phyloP scores from a whole-genome alignment of 495 filamentous ascomycete genomes.

The Ascobolus immersus region DNA sequence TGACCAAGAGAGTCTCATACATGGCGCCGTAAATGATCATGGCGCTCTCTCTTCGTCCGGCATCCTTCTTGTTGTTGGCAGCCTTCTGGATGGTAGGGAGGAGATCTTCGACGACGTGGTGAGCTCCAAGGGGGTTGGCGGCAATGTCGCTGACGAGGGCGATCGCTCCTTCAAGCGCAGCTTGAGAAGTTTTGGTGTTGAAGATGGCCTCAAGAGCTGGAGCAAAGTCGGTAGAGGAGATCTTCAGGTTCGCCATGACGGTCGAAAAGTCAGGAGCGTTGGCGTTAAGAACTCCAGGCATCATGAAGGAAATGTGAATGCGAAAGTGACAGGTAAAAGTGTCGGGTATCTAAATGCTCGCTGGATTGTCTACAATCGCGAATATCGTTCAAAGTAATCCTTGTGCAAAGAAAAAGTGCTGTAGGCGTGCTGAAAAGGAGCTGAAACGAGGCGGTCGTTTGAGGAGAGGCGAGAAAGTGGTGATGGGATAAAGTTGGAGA shows the following conservation, averaged over 20 bases:
- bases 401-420: background rate
- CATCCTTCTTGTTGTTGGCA: slow-evolving; percentile 83
- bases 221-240: slow-evolving; percentile 48
- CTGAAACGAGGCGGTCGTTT: background rate
- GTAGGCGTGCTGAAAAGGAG: background rate
- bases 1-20: slow-evolving; percentile 63
- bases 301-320: background rate
- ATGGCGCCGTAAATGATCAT: slow-evolving; percentile 87
- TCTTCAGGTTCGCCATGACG: no score
- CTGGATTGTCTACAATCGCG: background rate
- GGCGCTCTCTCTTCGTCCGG: slow-evolving; percentile 59
- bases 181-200: slow-evolving; percentile 53
- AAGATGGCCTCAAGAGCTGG: slow-evolving; percentile 52
- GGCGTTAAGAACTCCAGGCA: background rate
- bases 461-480: background rate
- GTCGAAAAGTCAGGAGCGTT: no score
- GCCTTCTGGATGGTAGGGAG: slow-evolving; percentile 50
- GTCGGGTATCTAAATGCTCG: background rate
- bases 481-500: background rate
- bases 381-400: background rate
- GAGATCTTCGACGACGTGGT: slow-evolving; percentile 38
- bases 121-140: slow-evolving; percentile 11
- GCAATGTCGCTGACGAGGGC: slow-evolving; percentile 32
- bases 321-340: background rate
- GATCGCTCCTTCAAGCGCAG: slow-evolving; percentile 69